Base-by-base conservation (phyloP, 2,329 filamentous ascomycete genomes). In the Chaetomium olivaceum region DNA sequence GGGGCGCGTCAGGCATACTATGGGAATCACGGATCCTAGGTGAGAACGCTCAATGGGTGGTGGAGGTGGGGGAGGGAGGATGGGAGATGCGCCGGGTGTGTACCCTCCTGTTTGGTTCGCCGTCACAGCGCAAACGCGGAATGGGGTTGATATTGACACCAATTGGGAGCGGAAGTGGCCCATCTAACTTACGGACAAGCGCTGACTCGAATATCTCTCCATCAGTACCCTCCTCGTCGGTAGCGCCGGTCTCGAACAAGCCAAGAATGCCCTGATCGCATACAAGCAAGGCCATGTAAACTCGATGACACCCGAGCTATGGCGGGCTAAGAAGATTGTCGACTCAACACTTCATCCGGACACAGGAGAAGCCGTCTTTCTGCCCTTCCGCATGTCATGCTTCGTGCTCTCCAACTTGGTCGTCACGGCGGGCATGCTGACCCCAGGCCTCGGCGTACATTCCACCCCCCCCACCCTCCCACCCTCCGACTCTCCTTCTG, bases 291-390 rank as follows among this genome's bases (percentile, higher is more conserved):
- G 93, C 71, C 87, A 91, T 78, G 82, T 91, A 67, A 80, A 84
- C 72, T 80, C 87, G 62, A 97, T 98, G 92, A 96, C 89, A 21
- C 89, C 92, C 1, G 91, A 97, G 73, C 81, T 99, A 73, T 99
- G 95, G 95, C 83, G 86, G 69, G 95, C 95, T 54, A 99, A 99
- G 86, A 97, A 97, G 84, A 88, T 97, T 71, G 91, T 98, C 64
- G 95, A 99, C 79, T 94, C 95, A 67, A 99, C 95, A 16, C 80
- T 99, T 70, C 95, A 99, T 77, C 95, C 95, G 71, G 95, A 99
- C 78, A 98, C 93, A 21, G 95, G 95, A 71, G 84, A 93, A 77
- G 90, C 94, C 57, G 93, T 99, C 69, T 87, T 98, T 73, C 85
- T 99, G 21, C 95, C 95, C 23, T 98, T 98, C 77, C 91, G 95